Base-by-base conservation (phyloP, 208 protist species). In the Acanthamoeba lenticulata region DNA sequence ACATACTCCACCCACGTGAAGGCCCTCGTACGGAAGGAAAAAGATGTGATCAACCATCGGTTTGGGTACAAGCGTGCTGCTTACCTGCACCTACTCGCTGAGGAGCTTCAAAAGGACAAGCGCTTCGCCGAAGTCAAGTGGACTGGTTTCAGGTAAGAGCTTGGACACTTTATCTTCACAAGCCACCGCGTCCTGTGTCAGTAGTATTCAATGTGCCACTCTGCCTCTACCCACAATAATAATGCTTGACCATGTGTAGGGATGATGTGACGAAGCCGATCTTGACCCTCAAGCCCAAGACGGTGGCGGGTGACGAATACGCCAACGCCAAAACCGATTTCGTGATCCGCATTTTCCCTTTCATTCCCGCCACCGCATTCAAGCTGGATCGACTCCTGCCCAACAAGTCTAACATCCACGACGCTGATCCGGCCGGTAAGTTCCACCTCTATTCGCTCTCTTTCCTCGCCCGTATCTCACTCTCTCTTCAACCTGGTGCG, bases 31-130 rank as follows among this genome's bases (percentile, higher is more conserved):
- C 47, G 83, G 4, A 62, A 69, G 15, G 74, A 85, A 29, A 90
- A 90, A 52, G 83, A 90, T 34, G 83, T 90, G 32, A 19, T 90
- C 83, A 90, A 90, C 57, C 83, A 90, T 36, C 47, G 83, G 6
- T 90, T 69, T 21, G 57, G 83, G 4, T 90, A 47, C 17, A 90
- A 90, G 83, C 83, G 83, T 34, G 83, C 83, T 15, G 83, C 52
- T 34, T 90, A 90, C 40, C 19, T 90, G 3, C 52, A 90, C 21
- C 45, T 90, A 52, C 52, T 90, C 29, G 83, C 52, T 36, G 21
- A 69, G 52, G 52, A 90, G 32, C 57, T 90, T 29, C 47, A 90
- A 34, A 90, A 90, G 36, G 83, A 90, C 47, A 90, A 69, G 38
- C 47, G 36, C 83, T 90, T 90, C 32, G 83, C 34, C 13, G 83